phyloP scores from a whole-genome alignment of 1,284 basidiomycete genomes.

The Leccinum subatratum region DNA sequence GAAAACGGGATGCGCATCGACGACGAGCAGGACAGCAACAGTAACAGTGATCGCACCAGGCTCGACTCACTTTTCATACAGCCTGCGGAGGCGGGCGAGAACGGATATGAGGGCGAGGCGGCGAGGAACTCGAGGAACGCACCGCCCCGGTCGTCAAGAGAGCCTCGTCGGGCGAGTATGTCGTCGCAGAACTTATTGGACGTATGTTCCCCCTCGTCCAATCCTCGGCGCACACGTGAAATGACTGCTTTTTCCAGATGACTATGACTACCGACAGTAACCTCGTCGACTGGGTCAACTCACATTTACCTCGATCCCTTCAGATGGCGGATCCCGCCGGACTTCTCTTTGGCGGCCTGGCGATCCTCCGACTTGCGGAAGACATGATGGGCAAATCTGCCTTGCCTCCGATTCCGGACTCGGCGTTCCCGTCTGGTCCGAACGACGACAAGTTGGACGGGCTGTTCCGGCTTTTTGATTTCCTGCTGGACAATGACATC shows the following conservation, averaged over 20 bases:
- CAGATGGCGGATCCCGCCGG: conserved; percentile 54
- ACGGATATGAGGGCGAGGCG: conserved; percentile 11
- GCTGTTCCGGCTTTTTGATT: conserved; percentile 83
- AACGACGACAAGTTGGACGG: conserved; percentile 82
- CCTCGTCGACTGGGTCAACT: conserved; percentile 84
- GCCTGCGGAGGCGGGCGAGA: conserved; percentile 20
- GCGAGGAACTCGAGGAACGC: conserved; percentile 26
- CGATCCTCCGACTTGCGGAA: conserved; percentile 71
- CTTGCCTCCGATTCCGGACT: conserved; percentile 70
- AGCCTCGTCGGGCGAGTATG: conserved; percentile 46
- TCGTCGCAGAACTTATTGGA: conserved; percentile 36
- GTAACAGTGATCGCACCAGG: conserved; percentile 36
- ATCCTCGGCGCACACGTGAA: too few species aligned
- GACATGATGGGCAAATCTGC: conserved; percentile 65
- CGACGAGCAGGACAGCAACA: conserved; percentile 30
- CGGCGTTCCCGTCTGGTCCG: conserved; percentile 65
- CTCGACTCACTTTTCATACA: conserved; percentile 57
- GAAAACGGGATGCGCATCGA: conserved; percentile 34
- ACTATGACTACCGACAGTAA: conserved; percentile 38
- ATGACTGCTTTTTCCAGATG: conserved; percentile 3
- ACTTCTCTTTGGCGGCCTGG: conserved; percentile 62
- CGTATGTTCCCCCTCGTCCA: conserved; percentile 19
- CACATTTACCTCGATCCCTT: conserved; percentile 64
- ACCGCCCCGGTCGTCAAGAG: conserved; percentile 62
- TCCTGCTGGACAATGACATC: conserved; percentile 81